Percentiles rank a stretch among this genome's conserved stretches.
Conservation (phyloP, 495 filamentous ascomycete species). For the Penicillium egyptiacum region DNA sequence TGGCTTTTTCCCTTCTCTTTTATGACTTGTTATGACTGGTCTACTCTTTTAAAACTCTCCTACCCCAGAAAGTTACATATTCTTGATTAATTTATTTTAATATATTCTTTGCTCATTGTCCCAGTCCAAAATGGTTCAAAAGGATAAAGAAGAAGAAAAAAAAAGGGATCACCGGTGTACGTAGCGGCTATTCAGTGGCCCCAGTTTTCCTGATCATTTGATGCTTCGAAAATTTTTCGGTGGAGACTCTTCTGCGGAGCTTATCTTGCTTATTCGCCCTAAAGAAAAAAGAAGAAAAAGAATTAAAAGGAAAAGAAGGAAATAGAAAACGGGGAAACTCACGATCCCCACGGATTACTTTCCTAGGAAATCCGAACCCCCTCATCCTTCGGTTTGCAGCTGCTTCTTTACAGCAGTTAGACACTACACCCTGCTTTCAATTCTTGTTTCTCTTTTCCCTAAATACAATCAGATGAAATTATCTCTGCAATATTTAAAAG, state of each 20-base stretch:
- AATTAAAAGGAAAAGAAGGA: slow-evolving; percentile 1
- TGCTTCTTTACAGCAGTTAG: too few species aligned
- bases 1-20: not conserved
- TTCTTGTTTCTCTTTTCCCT: not conserved
- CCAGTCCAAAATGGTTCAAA: not conserved
- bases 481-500: not conserved
- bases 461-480: not conserved
- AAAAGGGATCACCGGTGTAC: not conserved
- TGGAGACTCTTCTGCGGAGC: slow-evolving; percentile 29
- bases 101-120: not conserved
- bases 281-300: too few species aligned
- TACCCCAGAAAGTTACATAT: not conserved
- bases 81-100: not conserved
- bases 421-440: not conserved
- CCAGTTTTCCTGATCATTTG: slow-evolving; percentile 29
- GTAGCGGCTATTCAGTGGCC: slow-evolving; percentile 17
- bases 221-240: slow-evolving; percentile 35
- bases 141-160: not conserved
- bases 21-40: not conserved
- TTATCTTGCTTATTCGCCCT: slow-evolving; percentile 28
- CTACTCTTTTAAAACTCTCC: slow-evolving; percentile 4
- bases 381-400: slow-evolving; percentile 18
- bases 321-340: slow-evolving; percentile 27
- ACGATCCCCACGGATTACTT: slow-evolving; percentile 35
- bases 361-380: slow-evolving; percentile 30